These are phyloP conservation scores for Acanthamoeba lugdunensis DNA, from an alignment of 208 protist genomes.

Conservation along the genomic window DNA sequence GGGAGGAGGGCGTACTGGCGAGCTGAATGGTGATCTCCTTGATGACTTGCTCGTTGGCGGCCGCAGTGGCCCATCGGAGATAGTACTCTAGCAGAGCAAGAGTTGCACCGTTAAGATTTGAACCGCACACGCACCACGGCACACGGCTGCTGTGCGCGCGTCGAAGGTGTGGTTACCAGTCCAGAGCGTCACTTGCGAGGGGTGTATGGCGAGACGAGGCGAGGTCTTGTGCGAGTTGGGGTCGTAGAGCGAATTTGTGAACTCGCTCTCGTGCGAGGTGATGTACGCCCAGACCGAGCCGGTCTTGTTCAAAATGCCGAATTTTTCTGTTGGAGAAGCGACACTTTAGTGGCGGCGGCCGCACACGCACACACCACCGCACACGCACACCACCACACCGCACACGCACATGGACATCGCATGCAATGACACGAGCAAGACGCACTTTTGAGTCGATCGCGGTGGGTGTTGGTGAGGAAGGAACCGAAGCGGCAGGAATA, in stretches of 20 bases:
- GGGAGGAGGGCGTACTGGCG: neutral
- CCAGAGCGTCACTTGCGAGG: constrained; percentile 10
- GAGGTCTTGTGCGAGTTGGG: neutral
- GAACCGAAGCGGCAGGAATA: constrained; percentile 37
- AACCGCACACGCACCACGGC: no score
- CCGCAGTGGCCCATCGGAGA: neutral
- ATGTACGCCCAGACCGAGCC: constrained; percentile 9
- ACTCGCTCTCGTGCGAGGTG: neutral
- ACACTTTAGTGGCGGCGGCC: no score
- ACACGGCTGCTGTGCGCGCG: neutral
- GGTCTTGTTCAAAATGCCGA: neutral
- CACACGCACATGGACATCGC: neutral
- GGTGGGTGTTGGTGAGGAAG: constrained; percentile 3
- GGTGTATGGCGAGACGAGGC: neutral
- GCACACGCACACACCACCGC: no score
- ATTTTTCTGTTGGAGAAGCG: neutral
- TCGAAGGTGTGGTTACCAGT: neutral
- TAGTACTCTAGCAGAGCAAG: neutral
- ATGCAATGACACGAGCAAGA: no score
- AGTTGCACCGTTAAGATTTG: no score
- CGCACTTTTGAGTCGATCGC: neutral
- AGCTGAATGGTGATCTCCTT: neutral
- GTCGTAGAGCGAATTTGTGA: neutral
- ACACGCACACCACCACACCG: neutral
- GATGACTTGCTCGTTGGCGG: neutral